phyloP scores from a whole-genome alignment of 2,329 filamentous ascomycete species.

The Seiridium cupressi region DNA sequence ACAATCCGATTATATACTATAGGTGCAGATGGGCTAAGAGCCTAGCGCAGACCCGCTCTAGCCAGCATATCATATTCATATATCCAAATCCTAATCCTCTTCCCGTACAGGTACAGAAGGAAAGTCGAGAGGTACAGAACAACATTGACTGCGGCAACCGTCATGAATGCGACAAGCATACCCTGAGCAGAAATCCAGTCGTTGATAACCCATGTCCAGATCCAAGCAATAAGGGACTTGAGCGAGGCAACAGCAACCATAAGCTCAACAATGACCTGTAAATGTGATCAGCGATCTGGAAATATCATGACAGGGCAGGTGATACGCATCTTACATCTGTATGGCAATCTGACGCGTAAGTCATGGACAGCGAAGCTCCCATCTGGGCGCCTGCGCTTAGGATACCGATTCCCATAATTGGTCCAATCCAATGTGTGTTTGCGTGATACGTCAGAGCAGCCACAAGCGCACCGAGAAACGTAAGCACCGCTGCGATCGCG shows the following conservation, averaged over 20 bases:
- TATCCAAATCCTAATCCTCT: not conserved
- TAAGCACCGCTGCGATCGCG: not conserved
- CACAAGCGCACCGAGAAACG: not conserved
- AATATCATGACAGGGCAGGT: not conserved
- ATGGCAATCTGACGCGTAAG: not conserved
- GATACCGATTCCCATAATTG: not conserved
- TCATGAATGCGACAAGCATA: not conserved
- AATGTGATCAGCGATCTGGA: not conserved
- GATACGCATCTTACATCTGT: not conserved
- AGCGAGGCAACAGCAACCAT: not conserved
- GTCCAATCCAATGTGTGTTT: not conserved
- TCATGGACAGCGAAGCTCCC: not conserved
- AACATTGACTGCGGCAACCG: not conserved
- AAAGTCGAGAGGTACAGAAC: not conserved
- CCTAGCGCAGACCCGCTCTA: not conserved
- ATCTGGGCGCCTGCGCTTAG: not conserved
- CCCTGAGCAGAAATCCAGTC: not conserved
- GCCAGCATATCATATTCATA: not conserved
- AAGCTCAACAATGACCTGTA: not conserved
- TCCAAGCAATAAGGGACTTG: conserved; percentile 1
- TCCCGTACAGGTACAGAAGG: not conserved
- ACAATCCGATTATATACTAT: not conserved
- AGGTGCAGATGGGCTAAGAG: not conserved
- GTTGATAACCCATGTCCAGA: conserved; percentile 1
- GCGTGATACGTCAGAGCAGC: not conserved